Evolutionary conservation across 2,329 filamentous ascomycete genomes (phyloP), one percentile per base, ranked within the genome.

Genomic region (Apiospora pterosperma): DNA sequence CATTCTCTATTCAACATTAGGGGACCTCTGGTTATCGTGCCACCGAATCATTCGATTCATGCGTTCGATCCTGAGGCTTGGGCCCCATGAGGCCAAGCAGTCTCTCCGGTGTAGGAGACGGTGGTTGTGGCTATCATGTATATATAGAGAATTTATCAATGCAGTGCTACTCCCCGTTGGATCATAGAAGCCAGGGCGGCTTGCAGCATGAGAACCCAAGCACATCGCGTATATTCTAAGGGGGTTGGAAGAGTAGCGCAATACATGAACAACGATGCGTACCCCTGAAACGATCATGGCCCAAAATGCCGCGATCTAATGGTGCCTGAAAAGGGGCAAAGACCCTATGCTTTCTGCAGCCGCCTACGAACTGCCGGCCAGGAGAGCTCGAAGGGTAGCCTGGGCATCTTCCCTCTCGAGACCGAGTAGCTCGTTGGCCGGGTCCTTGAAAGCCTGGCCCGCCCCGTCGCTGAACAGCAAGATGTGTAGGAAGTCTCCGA

Each of bases 381-480:
- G 36, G 36, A 61, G 23, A 41, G 59, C 36, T 23, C 21, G 31
- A 14, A 61, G 23, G 36, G 39, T 14, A 31, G 23, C 36, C 16
- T 67, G 66, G 16, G 71, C 59, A 58, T 73, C 71, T 23, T 75
- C 72, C 23, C 70, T 70, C 44, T 70, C 62, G 10, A 75, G 66
- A 3, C 71, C 73, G 4, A 75, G 69, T 5, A 72, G 36, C 5
- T 62, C 65, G 38, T 70, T 67, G 5, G 70, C 73, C 42, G 66
- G 71, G 19, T 69, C 64, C 58, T 67, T 61, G 1, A 71, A 69
- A 0, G 71, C 70, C 4, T 64, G 62, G 1, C 65, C 68, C n/a
- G 71, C 70, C 1, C 73, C 73, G 36, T 75, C 73, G 21, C 48
- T 62, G 62, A 68, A 73, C 25, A 74, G 42, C 12, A 67, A 70